These are phyloP conservation scores for Termitomyces sp. DNA, from an alignment of 768 basidiomycete genomes.

Conservation along the genomic window DNA sequence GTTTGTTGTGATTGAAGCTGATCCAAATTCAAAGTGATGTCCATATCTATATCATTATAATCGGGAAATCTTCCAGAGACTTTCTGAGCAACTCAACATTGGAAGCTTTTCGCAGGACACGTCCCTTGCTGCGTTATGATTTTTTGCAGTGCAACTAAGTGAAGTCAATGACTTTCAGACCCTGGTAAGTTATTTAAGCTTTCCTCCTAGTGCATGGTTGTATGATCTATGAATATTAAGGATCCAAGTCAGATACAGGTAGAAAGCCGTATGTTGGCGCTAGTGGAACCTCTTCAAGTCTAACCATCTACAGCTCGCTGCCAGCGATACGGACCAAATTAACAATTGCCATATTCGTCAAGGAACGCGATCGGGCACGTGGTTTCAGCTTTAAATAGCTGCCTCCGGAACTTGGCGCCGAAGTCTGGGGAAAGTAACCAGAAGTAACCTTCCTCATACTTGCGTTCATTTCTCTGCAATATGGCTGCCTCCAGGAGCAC, in stretches of 20 bases:
- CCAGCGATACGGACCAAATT: not conserved
- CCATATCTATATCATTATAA: too few relatives aligned
- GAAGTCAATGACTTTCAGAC: not conserved
- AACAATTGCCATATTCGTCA: conserved; percentile 1
- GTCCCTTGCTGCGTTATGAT: not conserved
- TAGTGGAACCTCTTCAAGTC: not conserved
- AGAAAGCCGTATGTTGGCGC: too few relatives aligned
- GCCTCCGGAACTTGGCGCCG: not conserved
- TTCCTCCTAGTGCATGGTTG: not conserved
- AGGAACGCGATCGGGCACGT: conserved; percentile 11
- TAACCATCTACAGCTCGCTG: not conserved
- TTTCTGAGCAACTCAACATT: not conserved
- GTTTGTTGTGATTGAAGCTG: conserved; percentile 16
- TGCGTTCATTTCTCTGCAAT: conserved; percentile 10
- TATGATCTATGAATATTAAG: not conserved
- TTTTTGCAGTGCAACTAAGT: not conserved
- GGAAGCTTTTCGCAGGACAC: not conserved
- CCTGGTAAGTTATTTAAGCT: not conserved
- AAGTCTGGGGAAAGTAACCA: conserved; percentile 5
- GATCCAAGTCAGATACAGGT: too few relatives aligned
- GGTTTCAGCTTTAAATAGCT: not conserved
- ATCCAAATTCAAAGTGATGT: conserved; percentile 7
- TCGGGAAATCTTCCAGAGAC: not conserved
- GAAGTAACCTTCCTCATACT: not conserved
- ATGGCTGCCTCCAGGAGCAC: conserved; percentile 57